Evolutionary conservation across 2,329 filamentous ascomycete species (phyloP).

Genomic region (Leptographium flavum): DNA sequence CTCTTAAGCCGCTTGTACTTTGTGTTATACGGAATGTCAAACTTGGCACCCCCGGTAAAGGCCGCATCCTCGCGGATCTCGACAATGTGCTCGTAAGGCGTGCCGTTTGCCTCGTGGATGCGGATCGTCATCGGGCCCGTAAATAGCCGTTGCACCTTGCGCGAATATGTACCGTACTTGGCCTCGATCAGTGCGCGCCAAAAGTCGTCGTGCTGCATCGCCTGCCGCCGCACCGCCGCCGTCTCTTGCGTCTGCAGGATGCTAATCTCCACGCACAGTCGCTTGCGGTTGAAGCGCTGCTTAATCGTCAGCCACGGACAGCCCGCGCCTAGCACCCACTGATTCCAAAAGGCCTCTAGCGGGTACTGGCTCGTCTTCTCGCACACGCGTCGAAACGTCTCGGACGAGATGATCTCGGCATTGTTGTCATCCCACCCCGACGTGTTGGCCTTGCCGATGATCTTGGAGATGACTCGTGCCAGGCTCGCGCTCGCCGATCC

Average conservation of each 20-base stretch:
- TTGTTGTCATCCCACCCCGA: constrained; percentile 27
- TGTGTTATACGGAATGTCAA: constrained; percentile 96
- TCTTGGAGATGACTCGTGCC: constrained; percentile 68
- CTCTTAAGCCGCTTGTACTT: constrained; percentile 97
- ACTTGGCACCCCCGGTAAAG: constrained; percentile 41
- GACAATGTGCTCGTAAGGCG: constrained; percentile 94
- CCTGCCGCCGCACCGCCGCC: constrained; percentile 35
- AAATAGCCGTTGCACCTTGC: constrained; percentile 46
- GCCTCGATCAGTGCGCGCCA: constrained; percentile 75
- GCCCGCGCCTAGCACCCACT: constrained; percentile 82
- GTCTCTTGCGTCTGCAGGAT: constrained; percentile 62
- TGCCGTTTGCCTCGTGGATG: constrained; percentile 95
- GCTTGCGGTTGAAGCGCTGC: constrained; percentile 95
- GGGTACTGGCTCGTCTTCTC: constrained; percentile 73
- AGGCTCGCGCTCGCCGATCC: constrained; percentile 58
- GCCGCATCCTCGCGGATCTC: constrained; percentile 80
- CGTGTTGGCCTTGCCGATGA: constrained; percentile 68
- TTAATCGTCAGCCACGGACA: constrained; percentile 78
- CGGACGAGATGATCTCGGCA: constrained; percentile 60
- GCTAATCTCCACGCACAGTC: constrained; percentile 82
- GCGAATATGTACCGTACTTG: constrained; percentile 51
- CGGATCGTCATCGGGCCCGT: constrained; percentile 95
- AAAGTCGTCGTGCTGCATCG: constrained; percentile 60
- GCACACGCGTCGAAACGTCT: constrained; percentile 67
- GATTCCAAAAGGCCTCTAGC: constrained; percentile 80